Conservation (phyloP, 169 alveolate genomes). For the Plasmodium ovale region DNA sequence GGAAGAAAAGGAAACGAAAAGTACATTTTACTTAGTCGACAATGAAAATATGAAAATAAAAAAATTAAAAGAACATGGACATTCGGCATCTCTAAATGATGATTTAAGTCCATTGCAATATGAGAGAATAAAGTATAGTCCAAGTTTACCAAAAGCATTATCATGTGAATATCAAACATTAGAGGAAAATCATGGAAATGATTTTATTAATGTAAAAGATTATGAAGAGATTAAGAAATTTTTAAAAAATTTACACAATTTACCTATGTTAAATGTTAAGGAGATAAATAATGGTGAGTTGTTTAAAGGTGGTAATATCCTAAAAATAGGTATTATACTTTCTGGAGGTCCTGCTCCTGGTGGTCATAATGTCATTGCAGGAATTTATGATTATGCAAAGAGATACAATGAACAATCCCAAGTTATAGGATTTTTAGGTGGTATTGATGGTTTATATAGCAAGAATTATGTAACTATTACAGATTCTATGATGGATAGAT, state of each 20-base stretch:
- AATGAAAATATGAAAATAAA: constrained; percentile 70
- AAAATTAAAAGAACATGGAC: constrained; percentile 80
- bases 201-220: constrained; percentile 77
- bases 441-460: constrained; percentile 95
- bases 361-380: constrained; percentile 99
- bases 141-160: constrained; percentile 79
- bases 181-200: constrained; percentile 78
- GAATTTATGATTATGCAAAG: constrained; percentile 95
- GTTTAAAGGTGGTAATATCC: constrained; percentile 74
- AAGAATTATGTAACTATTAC: constrained; percentile 94
- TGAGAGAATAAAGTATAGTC: constrained; percentile 78
- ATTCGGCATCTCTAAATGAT: constrained; percentile 82
- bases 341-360: constrained; percentile 99
- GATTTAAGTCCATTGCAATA: constrained; percentile 83
- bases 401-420: constrained; percentile 91
- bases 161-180: constrained; percentile 73
- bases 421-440: constrained; percentile 95
- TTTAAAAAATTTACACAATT: constrained; percentile 68
- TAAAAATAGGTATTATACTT: constrained; percentile 95
- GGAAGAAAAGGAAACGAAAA: constrained; percentile 55
- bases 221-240: constrained; percentile 74
- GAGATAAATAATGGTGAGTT: constrained; percentile 73
- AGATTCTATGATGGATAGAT: constrained; percentile 93
- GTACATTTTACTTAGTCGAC: constrained; percentile 57
- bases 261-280: constrained; percentile 75